Evolutionary conservation across 2,329 filamentous ascomycete species (phyloP), one percentile per base, ranked within the genome.

Genomic region (Curvularia eragrostidis): DNA sequence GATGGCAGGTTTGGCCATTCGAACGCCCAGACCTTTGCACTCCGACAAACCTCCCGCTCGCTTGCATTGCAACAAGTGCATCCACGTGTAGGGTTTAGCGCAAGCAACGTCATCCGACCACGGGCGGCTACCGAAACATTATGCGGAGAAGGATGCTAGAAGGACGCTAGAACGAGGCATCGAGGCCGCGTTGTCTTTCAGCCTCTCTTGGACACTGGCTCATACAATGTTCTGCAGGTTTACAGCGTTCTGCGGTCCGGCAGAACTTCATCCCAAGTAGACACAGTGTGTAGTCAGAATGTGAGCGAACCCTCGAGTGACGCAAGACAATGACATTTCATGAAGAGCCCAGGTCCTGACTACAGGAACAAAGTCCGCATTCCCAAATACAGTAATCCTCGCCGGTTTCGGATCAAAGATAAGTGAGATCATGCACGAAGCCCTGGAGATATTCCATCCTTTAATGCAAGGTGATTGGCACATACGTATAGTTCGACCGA

Each of bases 71-170:
- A 36, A 36, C 32, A n/a, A 36, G 12, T 41, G n/a, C 32, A 19
- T 52, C 50, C 56, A 12, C 2, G 8, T 48, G 21, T 13, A 19
- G n/a, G 13, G n/a, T 18, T 15, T 32, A 24, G 48, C 23, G 36
- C 8, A 18, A 19, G 19, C 38, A 49, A 56, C 48, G 54, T 56
- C 54, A 56, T 56, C 39, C 52, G 46, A 48, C 36, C 23, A 38
- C 46, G 21, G 39, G 38, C 24, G 39, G 39, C 21, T 42, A 24
- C 39, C 12, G 18, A 42, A 9, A 46, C 28, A 50, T 23, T 28
- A 55, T 64, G 62, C 63, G 60, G 24, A 49, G 65, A 68, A 70
- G 59, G 42, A 44, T 51, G 59, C 62, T 69, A 67, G 67, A 69
- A 69, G 59, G 3, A 3, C 24, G 32, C 63, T 68, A 67, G 67